Percentiles rank a stretch among this genome's conserved stretches.
Evolutionary conservation across 768 basidiomycete genomes (phyloP).

Genomic region (Boletus vermiculosoides): DNA sequence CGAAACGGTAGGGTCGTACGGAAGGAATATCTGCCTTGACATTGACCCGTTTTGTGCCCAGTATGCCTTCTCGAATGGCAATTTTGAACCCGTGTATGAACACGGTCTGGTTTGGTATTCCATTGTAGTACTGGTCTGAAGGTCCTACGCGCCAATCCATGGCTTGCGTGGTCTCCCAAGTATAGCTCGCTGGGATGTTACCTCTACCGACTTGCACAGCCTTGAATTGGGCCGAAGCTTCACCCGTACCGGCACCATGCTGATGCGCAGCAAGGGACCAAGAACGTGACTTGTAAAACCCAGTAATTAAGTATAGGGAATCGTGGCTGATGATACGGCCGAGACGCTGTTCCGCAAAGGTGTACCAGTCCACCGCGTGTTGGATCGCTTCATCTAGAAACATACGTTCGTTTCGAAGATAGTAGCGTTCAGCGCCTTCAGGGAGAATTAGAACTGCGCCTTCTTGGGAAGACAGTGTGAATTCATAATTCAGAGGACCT

Average conservation of each 20-base stretch:
- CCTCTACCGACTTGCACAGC: conserved; percentile 12
- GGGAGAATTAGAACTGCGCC: conserved; percentile 34
- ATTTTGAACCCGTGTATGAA: conserved; percentile 25
- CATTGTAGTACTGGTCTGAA: background rate
- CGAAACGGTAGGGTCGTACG: background rate
- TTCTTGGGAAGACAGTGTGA: conserved; percentile 18
- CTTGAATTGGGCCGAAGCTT: conserved; percentile 10
- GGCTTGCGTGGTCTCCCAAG: conserved; percentile 12
- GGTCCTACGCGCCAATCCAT: conserved; percentile 11
- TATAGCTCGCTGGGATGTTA: conserved; percentile 12
- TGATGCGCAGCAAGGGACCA: conserved; percentile 31
- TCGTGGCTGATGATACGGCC: conserved; percentile 21
- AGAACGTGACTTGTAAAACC: conserved; percentile 9
- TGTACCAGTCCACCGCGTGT: conserved; percentile 30
- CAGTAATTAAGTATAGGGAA: conserved; percentile 26
- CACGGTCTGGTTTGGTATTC: conserved; percentile 20
- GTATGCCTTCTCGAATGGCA: conserved; percentile 1
- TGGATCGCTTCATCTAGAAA: conserved; percentile 23
- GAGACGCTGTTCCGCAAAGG: conserved; percentile 21
- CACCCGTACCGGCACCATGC: background rate
- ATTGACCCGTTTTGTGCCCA: conserved; percentile 1
- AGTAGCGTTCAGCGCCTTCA: conserved; percentile 25
- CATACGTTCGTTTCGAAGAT: conserved; percentile 18
- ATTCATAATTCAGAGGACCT: conserved; percentile 9
- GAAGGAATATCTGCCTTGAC: conserved; percentile 2